Conservation (phyloP, 208 protist species). For the Acanthamoeba lenticulata region DNA sequence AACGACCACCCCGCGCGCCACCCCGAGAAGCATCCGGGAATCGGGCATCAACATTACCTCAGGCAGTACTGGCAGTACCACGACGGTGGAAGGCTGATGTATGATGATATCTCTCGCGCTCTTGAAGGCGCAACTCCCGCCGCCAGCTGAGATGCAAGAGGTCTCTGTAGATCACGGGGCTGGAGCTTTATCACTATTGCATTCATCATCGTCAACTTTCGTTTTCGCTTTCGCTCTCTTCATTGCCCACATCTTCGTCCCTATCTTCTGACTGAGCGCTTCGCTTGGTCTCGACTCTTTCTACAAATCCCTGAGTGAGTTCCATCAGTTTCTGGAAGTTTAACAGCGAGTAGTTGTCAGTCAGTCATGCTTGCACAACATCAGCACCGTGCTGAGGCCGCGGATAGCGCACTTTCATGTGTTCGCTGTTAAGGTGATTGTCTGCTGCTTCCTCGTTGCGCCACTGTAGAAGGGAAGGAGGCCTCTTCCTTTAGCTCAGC, state of each 20-base stretch:
- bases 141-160: too few relatives aligned
- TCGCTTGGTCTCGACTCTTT: conserved; percentile 39
- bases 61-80: too few relatives aligned
- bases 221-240: neutral
- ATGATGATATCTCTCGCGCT: too few relatives aligned
- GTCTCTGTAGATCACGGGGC: too few relatives aligned
- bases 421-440: neutral
- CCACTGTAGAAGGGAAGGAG: neutral
- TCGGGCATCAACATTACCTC: too few relatives aligned
- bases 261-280: neutral
- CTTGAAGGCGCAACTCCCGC: too few relatives aligned
- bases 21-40: too few relatives aligned
- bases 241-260: neutral
- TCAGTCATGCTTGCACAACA: neutral
- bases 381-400: neutral
- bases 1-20: too few relatives aligned
- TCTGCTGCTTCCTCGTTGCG: conserved; percentile 5
- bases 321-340: conserved; percentile 40
- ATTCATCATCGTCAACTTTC: neutral
- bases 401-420: neutral
- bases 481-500: too few relatives aligned
- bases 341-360: neutral
- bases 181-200: neutral
- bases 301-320: neutral
- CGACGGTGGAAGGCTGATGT: too few relatives aligned